These are phyloP conservation scores for Metahyphopichia silvanorum DNA, from an alignment of 805 yeast genomes.

Conservation along the genomic window DNA sequence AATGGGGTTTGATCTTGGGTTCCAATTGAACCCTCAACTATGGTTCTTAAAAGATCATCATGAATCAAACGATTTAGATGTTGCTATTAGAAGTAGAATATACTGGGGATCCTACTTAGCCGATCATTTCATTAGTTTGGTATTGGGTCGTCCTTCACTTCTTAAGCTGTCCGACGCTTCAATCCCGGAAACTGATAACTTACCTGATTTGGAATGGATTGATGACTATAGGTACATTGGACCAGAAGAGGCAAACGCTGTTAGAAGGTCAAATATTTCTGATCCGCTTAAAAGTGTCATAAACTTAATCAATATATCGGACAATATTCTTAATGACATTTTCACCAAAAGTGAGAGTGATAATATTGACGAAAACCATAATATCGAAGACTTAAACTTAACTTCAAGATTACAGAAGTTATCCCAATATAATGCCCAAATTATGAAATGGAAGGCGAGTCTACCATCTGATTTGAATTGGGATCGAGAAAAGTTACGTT, in stretches of 20 bases:
- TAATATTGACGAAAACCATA: conserved; percentile 16
- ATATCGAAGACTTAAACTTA: conserved; percentile 39
- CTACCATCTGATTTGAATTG: conserved; percentile 50
- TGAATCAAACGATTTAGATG: conserved; percentile 47
- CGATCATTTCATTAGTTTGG: conserved; percentile 58
- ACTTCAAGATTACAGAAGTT: conserved; percentile 35
- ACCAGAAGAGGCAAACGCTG: conserved; percentile 13
- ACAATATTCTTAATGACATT: conserved; percentile 42
- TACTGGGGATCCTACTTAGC: conserved; percentile 68
- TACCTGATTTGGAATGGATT: conserved; percentile 63
- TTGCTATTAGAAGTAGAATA: conserved; percentile 55
- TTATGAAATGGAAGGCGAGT: conserved; percentile 48
- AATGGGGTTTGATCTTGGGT: conserved; percentile 64
- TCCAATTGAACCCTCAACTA: conserved; percentile 58
- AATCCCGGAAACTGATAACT: conserved; percentile 54
- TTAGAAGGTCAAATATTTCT: conserved; percentile 30
- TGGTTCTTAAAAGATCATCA: conserved; percentile 46
- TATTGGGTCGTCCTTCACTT: conserved; percentile 57
- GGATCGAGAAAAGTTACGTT: conserved; percentile 38
- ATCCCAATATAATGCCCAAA: conserved; percentile 47
- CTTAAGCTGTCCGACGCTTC: conserved; percentile 56
- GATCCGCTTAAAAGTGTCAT: conserved; percentile 42
- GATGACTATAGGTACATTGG: conserved; percentile 49
- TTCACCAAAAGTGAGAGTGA: conserved; percentile 37
- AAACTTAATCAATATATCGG: conserved; percentile 41